Base-by-base conservation (phyloP, 108 stramenopile genomes). In the Skeletonema marinoi region DNA sequence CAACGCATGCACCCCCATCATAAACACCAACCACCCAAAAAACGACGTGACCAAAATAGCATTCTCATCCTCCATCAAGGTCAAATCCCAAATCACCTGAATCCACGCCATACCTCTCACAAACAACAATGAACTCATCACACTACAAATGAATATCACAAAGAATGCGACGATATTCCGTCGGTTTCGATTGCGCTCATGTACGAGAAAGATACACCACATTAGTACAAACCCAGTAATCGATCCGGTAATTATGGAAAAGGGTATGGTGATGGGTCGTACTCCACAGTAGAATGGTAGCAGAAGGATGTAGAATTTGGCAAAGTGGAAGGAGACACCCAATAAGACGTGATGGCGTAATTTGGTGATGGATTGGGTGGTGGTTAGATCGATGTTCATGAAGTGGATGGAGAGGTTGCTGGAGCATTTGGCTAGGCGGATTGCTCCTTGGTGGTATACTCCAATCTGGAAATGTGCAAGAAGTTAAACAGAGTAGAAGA, bases 71-170 rank as follows among this genome's bases (percentile, higher is more conserved):
- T 73, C 51, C 10, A 72, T 39, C 7, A 82, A 39, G 3, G 71
- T 12, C 50, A 54, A 58, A 14, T 60, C 58, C 81, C 81, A 82
- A 4, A 82, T 71, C 13, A 67, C 75, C 46, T 77, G 81, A 29
- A 82, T 82, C 75, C 71, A 82, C 5, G 81, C 81, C 44, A 82
- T 62, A 56, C 81, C 81, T 16, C 81, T 41, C 14, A 71, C 75
- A 71, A 82, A 82, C 16, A 60, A 21, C 35, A 76, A n/a, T 29
- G 81, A 60, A 32, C 70, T 71, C 17, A 76, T 51, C 3, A 75
- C 62, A 38, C 48, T 54, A 13, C 71, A 66, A 6, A 82, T 39
- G 39, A 76, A 71, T 48, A 82, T 77, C 16, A 75, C 72, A 32
- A 75, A 33, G 21, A 60, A 72, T 29, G 81, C 65, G 5, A 82